Evolutionary conservation across 75 land plant genomes (phyloP).

Genomic region (Larix kaempferi): DNA sequence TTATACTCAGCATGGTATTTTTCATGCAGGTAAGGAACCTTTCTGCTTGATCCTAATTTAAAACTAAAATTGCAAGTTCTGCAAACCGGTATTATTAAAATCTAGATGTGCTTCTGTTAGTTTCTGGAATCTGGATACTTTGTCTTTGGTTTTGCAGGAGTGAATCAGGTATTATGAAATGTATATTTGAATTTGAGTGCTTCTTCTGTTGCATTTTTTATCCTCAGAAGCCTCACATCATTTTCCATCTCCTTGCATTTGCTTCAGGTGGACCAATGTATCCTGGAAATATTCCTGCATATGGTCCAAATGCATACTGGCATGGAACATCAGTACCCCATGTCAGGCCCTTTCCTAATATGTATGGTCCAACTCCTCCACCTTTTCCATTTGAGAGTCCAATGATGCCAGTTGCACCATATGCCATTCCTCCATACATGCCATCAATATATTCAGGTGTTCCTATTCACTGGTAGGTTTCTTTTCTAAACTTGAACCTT

Average conservation of each 20-base stretch:
- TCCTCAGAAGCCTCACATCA: too few species aligned
- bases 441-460: slow-evolving; percentile 60
- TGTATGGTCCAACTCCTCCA: slow-evolving; percentile 46
- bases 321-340: slow-evolving; percentile 40
- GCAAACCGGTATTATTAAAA: not conserved
- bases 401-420: slow-evolving; percentile 48
- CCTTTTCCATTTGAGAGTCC: slow-evolving; percentile 54
- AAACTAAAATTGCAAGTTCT: not conserved
- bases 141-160: not conserved
- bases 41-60: not conserved
- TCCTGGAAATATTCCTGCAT: slow-evolving; percentile 45
- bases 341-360: slow-evolving; percentile 35
- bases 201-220: not conserved
- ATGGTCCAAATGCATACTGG: slow-evolving; percentile 53
- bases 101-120: not conserved
- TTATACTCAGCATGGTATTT: slow-evolving; percentile 46
- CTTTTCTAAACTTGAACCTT: not conserved
- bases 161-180: not conserved
- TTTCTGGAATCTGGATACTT: not conserved
- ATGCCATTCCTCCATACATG: slow-evolving; percentile 48
- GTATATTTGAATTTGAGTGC: not conserved
- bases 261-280: slow-evolving; percentile 39
- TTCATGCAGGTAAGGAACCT: slow-evolving; percentile 43
- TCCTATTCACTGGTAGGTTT: slow-evolving; percentile 52
- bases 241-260: not conserved